Evolutionary conservation across 495 filamentous ascomycete species (phyloP).

Genomic region (Trypethelium eluteriae): DNA sequence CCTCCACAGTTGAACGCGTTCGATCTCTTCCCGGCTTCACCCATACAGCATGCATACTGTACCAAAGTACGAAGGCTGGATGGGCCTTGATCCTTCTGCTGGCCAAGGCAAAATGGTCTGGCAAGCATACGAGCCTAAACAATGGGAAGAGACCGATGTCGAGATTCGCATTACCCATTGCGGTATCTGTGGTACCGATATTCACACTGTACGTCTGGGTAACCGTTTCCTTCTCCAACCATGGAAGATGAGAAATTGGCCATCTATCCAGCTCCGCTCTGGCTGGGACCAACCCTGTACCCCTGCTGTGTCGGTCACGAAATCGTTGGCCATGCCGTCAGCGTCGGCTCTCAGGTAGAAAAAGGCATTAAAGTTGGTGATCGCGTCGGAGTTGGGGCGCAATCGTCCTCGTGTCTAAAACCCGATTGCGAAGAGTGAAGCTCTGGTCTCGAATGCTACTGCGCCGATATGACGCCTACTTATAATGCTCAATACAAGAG

Average conservation of each 20-base stretch:
- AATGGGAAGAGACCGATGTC: constrained; percentile 68
- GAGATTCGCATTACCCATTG: constrained; percentile 75
- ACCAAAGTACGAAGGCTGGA: constrained; percentile 68
- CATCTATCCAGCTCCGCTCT: constrained; percentile 8
- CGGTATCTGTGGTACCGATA: constrained; percentile 72
- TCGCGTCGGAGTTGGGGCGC: constrained; percentile 79
- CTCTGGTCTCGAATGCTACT: constrained; percentile 58
- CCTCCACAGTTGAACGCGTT: too few species aligned
- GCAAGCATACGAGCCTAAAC: constrained; percentile 67
- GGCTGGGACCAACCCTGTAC: constrained; percentile 58
- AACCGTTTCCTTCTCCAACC: background rate
- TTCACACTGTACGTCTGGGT: constrained; percentile 68
- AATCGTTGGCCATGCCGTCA: constrained; percentile 68
- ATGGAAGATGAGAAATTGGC: background rate
- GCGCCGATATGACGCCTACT: constrained; percentile 50
- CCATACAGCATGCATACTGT: background rate
- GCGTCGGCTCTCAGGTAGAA: constrained; percentile 57
- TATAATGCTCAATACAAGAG: constrained; percentile 59
- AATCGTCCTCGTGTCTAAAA: constrained; percentile 59
- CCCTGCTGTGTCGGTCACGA: constrained; percentile 67
- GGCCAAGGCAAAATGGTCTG: constrained; percentile 64
- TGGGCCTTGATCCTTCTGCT: constrained; percentile 54
- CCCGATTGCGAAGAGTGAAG: constrained; percentile 64
- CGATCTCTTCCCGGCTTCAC: background rate
- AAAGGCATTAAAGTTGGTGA: constrained; percentile 63